Conservation (phyloP, 352 stramenopile species). For the Phytopythium boreale region DNA sequence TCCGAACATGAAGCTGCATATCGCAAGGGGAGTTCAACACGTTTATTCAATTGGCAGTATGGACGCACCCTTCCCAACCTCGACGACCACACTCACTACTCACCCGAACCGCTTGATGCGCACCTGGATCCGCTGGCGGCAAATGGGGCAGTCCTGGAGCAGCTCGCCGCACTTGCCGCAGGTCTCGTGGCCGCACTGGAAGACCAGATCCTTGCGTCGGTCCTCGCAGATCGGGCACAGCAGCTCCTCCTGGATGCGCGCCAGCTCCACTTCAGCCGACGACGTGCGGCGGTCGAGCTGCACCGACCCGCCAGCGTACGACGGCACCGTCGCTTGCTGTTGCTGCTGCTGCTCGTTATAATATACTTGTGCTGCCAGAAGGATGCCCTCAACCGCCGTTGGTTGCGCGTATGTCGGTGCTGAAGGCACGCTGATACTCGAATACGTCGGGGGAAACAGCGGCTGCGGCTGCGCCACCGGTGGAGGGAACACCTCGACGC, state of each 20-base stretch:
- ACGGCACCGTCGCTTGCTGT: neutral
- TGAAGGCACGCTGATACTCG: neutral
- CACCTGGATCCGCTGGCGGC: slow-evolving; percentile 66
- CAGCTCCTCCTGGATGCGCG: slow-evolving; percentile 55
- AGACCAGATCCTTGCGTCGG: slow-evolving; percentile 72
- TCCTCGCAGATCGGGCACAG: slow-evolving; percentile 79
- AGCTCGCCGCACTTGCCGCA: slow-evolving; percentile 51
- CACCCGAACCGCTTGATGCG: slow-evolving; percentile 71
- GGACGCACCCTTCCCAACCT: neutral
- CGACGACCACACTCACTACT: neutral
- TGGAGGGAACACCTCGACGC: slow-evolving; percentile 62
- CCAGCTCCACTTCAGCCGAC: slow-evolving; percentile 53
- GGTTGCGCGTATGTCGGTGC: neutral
- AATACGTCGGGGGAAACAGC: neutral
- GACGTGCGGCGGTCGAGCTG: slow-evolving; percentile 37
- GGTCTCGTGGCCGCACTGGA: slow-evolving; percentile 84
- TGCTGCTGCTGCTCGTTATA: slow-evolving; percentile 4
- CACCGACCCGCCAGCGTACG: neutral
- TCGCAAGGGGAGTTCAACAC: too few species aligned
- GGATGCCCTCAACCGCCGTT: neutral
- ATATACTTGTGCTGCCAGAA: neutral
- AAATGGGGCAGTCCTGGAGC: slow-evolving; percentile 66
- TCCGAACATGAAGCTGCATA: too few species aligned
- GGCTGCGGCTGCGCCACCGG: slow-evolving; percentile 23
- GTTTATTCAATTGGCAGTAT: too few species aligned